Base-by-base conservation (phyloP, 2,329 filamentous ascomycete species). In the Colletotrichum sp. region DNA sequence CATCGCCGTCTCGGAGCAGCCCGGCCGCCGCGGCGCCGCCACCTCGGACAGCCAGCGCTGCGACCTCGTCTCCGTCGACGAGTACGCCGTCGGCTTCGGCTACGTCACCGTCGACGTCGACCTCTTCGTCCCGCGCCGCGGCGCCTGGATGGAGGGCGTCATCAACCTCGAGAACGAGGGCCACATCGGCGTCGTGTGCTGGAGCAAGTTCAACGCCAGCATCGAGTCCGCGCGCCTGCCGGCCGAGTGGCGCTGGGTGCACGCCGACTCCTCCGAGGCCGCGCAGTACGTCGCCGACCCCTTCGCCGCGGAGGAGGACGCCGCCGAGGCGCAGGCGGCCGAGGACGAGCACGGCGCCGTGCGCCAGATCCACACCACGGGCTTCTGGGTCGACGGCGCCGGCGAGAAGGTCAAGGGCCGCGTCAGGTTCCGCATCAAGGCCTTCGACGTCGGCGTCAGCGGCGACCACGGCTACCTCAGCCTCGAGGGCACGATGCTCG, bases 91-190 rank as follows among this genome's bases (percentile, higher is more conserved):
- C 28, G 93, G 93, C 26, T 98, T 95, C 82, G 92, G 95, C 64
- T 99, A 96, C 93, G 91, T 98, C 26, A 98, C 95, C 0, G 95
- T 94, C 2, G 95, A 98, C 26, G 94, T 98, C 77, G 89, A 98
- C 60, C 87, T 99, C 21, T 98, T 98, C 83, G 91, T 94, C 36
- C 96, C 97, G 0, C 88, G 90, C 69, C 91, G 91, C 62, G 95
- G 95, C 44, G 92, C 93, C 10, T 92, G 90, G 85, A 90, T 99
- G 82, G 93, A 96, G 79, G 97, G 95, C 13, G 93, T 90, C 79
- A 91, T 98, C 72, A 97, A 96, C 81, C 88, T 98, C 34, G 95
- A 98, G 82, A 96, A 94, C 64, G 95, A 97, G 80, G 95, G 95
- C 8, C 95, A 98, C 82, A 90, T 99, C 8, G 96, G 96, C 24